Base-by-base conservation (phyloP, 2,329 filamentous ascomycete genomes). In the Paraconiothyrium brasiliense region DNA sequence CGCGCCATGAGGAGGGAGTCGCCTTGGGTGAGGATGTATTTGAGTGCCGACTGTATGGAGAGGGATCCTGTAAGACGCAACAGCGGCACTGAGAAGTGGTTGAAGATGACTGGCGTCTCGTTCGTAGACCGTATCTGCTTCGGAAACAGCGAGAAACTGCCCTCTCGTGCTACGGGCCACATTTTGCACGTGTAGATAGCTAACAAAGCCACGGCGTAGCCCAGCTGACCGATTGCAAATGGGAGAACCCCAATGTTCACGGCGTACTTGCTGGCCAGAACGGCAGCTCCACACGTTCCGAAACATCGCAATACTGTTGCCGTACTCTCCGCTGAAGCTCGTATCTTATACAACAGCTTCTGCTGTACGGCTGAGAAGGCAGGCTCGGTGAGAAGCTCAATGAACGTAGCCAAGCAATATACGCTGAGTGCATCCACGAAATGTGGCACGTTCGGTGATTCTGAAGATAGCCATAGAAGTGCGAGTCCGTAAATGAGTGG, bases 1-100 rank as follows among this genome's bases (percentile, higher is more conserved):
- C 89, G 81, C 16, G 92, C 90, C 65, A 99, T 90, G 54, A 98
- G 88, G 68, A 98, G 87, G 1, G 93, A 93, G 80, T 99, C 95
- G 62, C 94, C 95, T 80, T 98, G 93, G 0, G 95, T 98, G 56
- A 99, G 86, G 56, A 98, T 76, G 76, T 98, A 94, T 79, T 99
- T 99, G 71, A 98, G 88, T 22, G 93, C 80, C 39, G 92, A 94
- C 80, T 99, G 95, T 7, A 93, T 82, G 80, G 93, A 94, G 77
- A 98, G 87, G 71, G 90, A 96, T n/a, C 86, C 84, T 4, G 91
- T 91, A 3, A 98, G 86, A 16, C 85, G 85, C 32, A 95, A 81
- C 1, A 96, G 88, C 1, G 89, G 86, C 11, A 82, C 82, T 61
- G 92, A 91, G 74, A 97, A 92, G 59, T 73, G 71, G 32, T 60